Evolutionary conservation across 2,329 filamentous ascomycete species (phyloP), one percentile per base, ranked within the genome.

Genomic region (Aureobasidium sp.): DNA sequence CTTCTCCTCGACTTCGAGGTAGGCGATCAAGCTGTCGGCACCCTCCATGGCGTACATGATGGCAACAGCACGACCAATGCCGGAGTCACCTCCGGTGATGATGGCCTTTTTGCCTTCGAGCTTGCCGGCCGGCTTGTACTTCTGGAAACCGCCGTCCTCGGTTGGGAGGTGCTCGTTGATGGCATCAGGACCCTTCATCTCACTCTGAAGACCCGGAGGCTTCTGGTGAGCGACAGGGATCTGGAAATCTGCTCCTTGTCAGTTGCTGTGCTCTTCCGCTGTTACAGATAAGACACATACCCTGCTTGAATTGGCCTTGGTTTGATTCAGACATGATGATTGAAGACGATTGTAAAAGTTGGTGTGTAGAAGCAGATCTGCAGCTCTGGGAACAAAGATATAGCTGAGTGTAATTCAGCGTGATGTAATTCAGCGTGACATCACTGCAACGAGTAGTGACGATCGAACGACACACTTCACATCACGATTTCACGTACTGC

Each of bases 1-100:
- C 47, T 83, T 76, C 70, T 93, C 84, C 72, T 95, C 90, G 23
- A 62, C 57, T 35, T 88, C 82, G 0, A 91, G 78, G 67, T 94
- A 90, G 4, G 83, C 82, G 65, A 94, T 90, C 61, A 88, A 78
- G 54, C 81, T 83, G 64, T 88, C 84, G 15, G 88, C 88, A 6
- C 89, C 90, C 73, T 94, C 90, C 80, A 90, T 87, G 40, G 89
- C 89, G 67, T 87, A 94, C 0, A 94, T 78, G 17, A 93, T 80
- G 1, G 89, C 88, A 1, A 86, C 83, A 1, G 89, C 85, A 38
- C 88, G 84, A 7, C 89, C 88, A 64, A 94, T 93, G 1, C 89
- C 89, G 7, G 83, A 86, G 72, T 93, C 89, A 3, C 89, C 89
- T 17, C 89, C 89, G 0, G 89, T 93, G 67, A 94, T 93, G 61